These are phyloP conservation scores for Durusdinium trenchii DNA, from an alignment of 73 alveolate species.

Conservation along the genomic window DNA sequence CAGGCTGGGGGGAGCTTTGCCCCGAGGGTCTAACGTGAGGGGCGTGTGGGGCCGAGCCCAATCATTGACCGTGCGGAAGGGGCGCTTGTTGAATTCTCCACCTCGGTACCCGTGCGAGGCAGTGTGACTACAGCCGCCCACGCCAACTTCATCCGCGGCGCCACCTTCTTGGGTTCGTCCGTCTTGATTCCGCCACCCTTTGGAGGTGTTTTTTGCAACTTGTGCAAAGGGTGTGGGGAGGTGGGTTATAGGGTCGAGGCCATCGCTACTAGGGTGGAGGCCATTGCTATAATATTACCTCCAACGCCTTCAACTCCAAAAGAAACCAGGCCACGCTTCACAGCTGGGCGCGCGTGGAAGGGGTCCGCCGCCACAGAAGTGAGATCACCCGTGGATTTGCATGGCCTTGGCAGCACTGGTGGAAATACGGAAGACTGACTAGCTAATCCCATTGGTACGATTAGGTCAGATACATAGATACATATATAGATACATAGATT, in stretches of 20 bases:
- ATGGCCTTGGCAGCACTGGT: background rate
- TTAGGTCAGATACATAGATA: no score
- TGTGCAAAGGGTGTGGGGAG: no score
- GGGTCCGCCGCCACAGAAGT: conserved; percentile 46
- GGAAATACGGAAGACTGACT: background rate
- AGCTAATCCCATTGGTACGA: no score
- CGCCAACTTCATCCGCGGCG: no score
- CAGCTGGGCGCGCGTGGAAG: background rate
- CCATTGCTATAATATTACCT: background rate
- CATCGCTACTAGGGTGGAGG: no score
- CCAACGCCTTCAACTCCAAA: background rate
- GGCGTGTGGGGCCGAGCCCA: conserved; percentile 89
- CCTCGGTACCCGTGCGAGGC: background rate
- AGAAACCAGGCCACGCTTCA: background rate
- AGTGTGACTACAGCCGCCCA: no score
- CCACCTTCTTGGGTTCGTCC: no score
- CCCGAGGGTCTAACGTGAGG: conserved; percentile 34
- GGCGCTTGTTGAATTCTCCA: conserved; percentile 44
- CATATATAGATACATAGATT: no score
- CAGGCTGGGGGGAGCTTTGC: background rate
- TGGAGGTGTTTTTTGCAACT: background rate
- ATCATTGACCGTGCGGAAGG: conserved; percentile 79
- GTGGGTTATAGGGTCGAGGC: no score
- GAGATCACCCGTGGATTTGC: conserved; percentile 44
- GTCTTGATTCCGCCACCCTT: background rate